Evolutionary conservation across 179 eudicot genomes (phyloP).

Genomic region (Silene coronaria): DNA sequence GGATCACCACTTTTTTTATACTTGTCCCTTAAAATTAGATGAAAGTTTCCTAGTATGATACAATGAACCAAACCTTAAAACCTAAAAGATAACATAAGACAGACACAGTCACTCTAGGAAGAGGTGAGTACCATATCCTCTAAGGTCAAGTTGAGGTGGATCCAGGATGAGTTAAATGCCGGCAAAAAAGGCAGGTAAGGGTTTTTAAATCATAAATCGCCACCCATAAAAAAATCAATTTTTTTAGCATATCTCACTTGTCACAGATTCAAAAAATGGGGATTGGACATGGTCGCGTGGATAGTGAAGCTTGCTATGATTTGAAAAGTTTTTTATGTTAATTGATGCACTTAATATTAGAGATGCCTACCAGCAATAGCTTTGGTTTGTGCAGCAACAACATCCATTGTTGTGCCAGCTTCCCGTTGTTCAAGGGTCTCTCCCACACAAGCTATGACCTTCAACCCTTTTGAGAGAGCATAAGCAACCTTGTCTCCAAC

Average conservation of each 20-base stretch:
- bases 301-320: neutral
- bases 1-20: no score
- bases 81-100: no score
- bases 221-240: no score
- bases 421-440: constrained; percentile 94
- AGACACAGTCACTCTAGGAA: no score
- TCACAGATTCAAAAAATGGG: neutral
- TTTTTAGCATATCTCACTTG: no score
- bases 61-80: no score
- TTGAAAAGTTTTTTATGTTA: no score
- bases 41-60: no score
- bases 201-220: neutral
- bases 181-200: neutral
- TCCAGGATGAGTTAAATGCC: neutral
- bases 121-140: no score
- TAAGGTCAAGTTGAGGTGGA: neutral
- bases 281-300: no score
- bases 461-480: constrained; percentile 82
- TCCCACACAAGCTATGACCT: constrained; percentile 94
- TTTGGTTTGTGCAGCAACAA: constrained; percentile 88
- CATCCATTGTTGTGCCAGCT: constrained; percentile 79
- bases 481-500: constrained; percentile 92
- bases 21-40: no score
- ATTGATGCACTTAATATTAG: neutral
- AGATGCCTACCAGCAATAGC: constrained; percentile 67